Evolutionary conservation across 2,329 filamentous ascomycete species (phyloP).

Genomic region (Achaetomium macrosporum): DNA sequence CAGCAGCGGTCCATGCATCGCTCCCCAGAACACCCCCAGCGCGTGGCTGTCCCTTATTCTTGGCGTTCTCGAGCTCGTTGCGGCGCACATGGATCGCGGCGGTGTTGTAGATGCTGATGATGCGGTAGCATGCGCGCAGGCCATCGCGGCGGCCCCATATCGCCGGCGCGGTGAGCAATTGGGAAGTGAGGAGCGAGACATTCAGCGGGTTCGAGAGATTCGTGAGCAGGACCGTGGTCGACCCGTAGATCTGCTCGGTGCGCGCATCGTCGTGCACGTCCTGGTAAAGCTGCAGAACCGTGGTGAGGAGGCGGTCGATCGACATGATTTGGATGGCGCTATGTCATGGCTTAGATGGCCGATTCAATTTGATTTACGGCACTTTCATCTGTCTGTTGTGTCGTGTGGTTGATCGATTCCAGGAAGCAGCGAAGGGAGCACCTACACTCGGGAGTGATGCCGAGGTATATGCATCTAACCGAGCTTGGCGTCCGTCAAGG

Average conservation of each 20-base stretch:
- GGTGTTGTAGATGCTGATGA: slow-evolving; percentile 67
- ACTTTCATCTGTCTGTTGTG: background rate
- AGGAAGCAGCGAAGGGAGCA: too few species aligned
- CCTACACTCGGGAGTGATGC: too few species aligned
- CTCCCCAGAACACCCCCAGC: slow-evolving; percentile 40
- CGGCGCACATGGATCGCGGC: slow-evolving; percentile 52
- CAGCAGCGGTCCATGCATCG: slow-evolving; percentile 51
- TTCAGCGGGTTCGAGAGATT: slow-evolving; percentile 70
- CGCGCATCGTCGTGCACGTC: slow-evolving; percentile 45
- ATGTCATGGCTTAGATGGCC: background rate
- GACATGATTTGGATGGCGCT: slow-evolving; percentile 43
- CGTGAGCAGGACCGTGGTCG: slow-evolving; percentile 61
- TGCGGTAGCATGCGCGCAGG: slow-evolving; percentile 56
- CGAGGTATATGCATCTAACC: too few species aligned
- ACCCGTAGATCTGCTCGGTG: slow-evolving; percentile 56
- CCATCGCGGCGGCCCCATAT: slow-evolving; percentile 55
- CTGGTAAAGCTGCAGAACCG: slow-evolving; percentile 56
- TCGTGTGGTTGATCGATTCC: background rate
- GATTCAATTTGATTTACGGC: background rate
- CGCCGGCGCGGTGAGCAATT: slow-evolving; percentile 64
- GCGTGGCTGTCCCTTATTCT: slow-evolving; percentile 15
- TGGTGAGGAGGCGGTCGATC: slow-evolving; percentile 60
- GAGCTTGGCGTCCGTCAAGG: too few species aligned
- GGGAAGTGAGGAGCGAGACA: slow-evolving; percentile 64
- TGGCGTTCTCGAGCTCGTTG: slow-evolving; percentile 39